Conservation (phyloP, 768 basidiomycete species). For the Multifurca ochricompacta region DNA sequence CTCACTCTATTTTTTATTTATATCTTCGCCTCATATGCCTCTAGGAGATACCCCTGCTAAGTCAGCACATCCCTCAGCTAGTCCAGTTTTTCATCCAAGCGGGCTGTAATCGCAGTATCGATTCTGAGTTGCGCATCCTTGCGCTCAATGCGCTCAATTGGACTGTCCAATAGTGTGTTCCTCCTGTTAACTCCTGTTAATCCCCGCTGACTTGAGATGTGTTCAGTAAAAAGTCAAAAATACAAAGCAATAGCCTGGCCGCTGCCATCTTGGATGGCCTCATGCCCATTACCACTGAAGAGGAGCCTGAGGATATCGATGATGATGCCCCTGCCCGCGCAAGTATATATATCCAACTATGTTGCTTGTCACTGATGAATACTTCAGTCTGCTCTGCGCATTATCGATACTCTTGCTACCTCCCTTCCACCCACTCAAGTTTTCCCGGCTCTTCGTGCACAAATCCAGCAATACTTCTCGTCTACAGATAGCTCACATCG, state of each 20-base stretch:
- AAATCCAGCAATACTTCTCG: slow-evolving; percentile 79
- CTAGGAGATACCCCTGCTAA: slow-evolving; percentile 89
- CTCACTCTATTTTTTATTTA: not conserved
- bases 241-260: slow-evolving; percentile 80
- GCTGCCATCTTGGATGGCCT: slow-evolving; percentile 82
- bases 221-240: slow-evolving; percentile 88
- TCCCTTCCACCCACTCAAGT: slow-evolving; percentile 91
- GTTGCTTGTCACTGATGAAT: slow-evolving; percentile 1
- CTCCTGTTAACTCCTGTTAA: not conserved
- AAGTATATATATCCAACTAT: slow-evolving; percentile 25
- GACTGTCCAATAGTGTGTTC: slow-evolving; percentile 87
- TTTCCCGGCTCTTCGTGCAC: slow-evolving; percentile 80
- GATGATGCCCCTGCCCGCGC: slow-evolving; percentile 91
- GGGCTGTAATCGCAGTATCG: slow-evolving; percentile 70
- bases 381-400: slow-evolving; percentile 82
- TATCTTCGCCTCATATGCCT: slow-evolving; percentile 11
- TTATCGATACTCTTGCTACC: slow-evolving; percentile 88
- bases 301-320: slow-evolving; percentile 88
- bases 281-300: slow-evolving; percentile 90
- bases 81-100: slow-evolving; percentile 82
- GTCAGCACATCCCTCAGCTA: slow-evolving; percentile 80
- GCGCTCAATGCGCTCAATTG: slow-evolving; percentile 91
- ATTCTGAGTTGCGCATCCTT: slow-evolving; percentile 77
- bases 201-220: slow-evolving; percentile 10
- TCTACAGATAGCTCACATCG: slow-evolving; percentile 73